A percentile compares a stretch with the other conserved stretches of the same genome.
phyloP scores from a whole-genome alignment of 805 yeast species.

The Saturnispora sanitii region DNA sequence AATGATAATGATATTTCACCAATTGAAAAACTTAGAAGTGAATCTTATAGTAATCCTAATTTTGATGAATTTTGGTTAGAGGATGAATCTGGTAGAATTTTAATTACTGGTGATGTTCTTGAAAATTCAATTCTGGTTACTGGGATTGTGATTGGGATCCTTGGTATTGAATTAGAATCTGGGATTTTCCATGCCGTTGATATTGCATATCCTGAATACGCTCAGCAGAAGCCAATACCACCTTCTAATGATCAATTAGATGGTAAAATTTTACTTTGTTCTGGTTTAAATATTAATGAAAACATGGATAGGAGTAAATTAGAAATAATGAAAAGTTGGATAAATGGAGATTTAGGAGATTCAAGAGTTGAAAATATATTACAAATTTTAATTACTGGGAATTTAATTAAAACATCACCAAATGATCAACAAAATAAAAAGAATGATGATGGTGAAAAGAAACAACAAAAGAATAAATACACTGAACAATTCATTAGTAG shows the following conservation, averaged over 20 bases:
- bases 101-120: slow-evolving; percentile 53
- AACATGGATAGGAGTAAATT: slow-evolving; percentile 35
- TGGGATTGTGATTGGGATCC: slow-evolving; percentile 76
- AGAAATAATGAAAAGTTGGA: slow-evolving; percentile 56
- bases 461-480: slow-evolving; percentile 29
- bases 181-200: slow-evolving; percentile 84
- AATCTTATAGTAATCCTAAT: slow-evolving; percentile 44
- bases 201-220: slow-evolving; percentile 56
- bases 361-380: slow-evolving; percentile 16
- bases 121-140: slow-evolving; percentile 64
- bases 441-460: slow-evolving; percentile 17
- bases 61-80: slow-evolving; percentile 65
- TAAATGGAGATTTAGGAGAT: slow-evolving; percentile 52
- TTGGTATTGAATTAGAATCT: slow-evolving; percentile 76
- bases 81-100: slow-evolving; percentile 86
- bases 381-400: slow-evolving; percentile 48
- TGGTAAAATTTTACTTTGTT: slow-evolving; percentile 56
- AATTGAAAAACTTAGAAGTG: slow-evolving; percentile 24
- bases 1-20: slow-evolving; percentile 14
- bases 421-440: slow-evolving; percentile 3
- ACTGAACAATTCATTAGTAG: slow-evolving; percentile 46
- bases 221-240: slow-evolving; percentile 43
- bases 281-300: slow-evolving; percentile 57
- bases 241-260: neutral
- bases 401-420: slow-evolving; percentile 32